phyloP scores from a whole-genome alignment of 2,329 filamentous ascomycete species.

The Sporothrix protearum region DNA sequence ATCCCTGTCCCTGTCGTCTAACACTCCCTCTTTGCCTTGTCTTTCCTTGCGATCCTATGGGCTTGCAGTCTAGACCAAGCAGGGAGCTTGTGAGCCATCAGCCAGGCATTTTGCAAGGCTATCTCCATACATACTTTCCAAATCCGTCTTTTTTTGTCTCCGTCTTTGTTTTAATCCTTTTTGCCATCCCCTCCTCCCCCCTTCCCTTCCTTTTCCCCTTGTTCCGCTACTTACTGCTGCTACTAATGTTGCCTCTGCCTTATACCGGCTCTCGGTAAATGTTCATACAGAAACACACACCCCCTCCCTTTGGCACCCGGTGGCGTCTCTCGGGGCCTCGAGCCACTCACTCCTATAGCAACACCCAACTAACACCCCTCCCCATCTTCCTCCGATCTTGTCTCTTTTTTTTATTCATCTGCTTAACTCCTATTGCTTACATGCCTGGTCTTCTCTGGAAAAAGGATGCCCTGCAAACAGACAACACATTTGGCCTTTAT shows the following conservation, averaged over 20 bases:
- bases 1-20: background rate
- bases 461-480: background rate
- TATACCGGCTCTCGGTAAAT: slow-evolving; percentile 22
- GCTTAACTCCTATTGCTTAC: background rate
- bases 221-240: background rate
- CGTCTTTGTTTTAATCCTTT: background rate
- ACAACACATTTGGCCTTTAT: slow-evolving; percentile 7
- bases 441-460: slow-evolving; percentile 1
- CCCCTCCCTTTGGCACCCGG: slow-evolving; percentile 5
- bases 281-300: slow-evolving; percentile 17
- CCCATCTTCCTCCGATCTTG: background rate
- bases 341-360: background rate
- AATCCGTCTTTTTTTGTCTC: background rate
- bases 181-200: background rate
- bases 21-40: background rate
- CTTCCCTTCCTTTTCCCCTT: background rate
- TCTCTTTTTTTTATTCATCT: background rate
- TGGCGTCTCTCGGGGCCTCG: background rate
- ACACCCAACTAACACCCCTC: slow-evolving; percentile 1
- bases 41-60: background rate
- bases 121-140: background rate
- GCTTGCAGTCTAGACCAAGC: background rate
- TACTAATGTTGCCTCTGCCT: slow-evolving; percentile 5
- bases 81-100: background rate
- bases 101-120: background rate